phyloP scores from a whole-genome alignment of 208 protist species.

The Acanthamoeba sp. region DNA sequence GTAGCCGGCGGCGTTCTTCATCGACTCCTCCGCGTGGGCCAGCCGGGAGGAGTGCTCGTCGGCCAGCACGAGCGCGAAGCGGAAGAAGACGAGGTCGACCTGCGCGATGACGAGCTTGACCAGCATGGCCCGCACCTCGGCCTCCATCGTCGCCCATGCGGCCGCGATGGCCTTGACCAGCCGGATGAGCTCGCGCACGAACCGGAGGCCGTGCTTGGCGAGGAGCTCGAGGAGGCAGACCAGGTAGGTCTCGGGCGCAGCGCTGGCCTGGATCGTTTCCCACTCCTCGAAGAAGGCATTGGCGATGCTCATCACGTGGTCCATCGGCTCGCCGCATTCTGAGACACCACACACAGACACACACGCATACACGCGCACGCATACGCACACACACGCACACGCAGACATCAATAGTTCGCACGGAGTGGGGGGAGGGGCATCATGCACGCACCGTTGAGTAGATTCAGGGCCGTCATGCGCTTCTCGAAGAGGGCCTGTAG shows the following conservation, averaged over 20 bases:
- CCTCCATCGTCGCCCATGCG: background rate
- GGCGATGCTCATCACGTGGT: background rate
- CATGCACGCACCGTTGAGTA: background rate
- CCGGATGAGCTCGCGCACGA: background rate
- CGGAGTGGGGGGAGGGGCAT: background rate
- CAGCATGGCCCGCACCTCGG: background rate
- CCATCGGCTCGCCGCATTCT: background rate
- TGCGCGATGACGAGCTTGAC: background rate
- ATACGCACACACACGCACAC: background rate
- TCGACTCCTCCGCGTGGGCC: background rate
- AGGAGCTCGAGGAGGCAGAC: background rate
- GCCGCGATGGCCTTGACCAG: background rate
- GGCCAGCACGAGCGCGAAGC: background rate
- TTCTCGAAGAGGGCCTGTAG: background rate
- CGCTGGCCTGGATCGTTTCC: background rate
- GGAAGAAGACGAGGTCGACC: background rate
- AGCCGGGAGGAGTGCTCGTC: background rate
- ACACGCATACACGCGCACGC: background rate
- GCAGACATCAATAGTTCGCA: background rate
- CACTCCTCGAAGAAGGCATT: background rate
- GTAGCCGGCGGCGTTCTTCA: background rate
- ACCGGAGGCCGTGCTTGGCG: background rate
- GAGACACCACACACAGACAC: background rate
- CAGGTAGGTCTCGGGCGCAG: background rate
- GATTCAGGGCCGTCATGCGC: background rate